phyloP scores from a whole-genome alignment of 2,329 filamentous ascomycete genomes.

The Aspergillus oerlinghausenensis region DNA sequence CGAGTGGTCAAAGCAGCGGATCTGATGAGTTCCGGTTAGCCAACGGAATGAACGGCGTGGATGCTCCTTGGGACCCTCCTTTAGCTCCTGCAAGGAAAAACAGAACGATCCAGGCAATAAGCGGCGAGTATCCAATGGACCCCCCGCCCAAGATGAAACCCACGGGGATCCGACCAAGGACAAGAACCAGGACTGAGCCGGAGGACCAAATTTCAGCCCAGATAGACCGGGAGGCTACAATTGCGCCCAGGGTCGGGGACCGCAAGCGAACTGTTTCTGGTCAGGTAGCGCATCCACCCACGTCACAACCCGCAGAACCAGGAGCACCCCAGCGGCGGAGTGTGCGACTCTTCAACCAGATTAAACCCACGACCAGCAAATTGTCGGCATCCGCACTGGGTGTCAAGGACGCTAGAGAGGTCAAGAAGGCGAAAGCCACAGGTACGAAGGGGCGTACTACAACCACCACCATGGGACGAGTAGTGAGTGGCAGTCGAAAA shows the following conservation, averaged over 20 bases:
- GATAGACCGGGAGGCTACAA: constrained; percentile 27
- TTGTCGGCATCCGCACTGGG: constrained; percentile 58
- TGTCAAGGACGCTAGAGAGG: constrained; percentile 61
- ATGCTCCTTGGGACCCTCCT: constrained; percentile 39
- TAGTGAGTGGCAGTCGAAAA: constrained; percentile 87
- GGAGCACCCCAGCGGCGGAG: constrained; percentile 64
- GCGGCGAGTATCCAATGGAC: constrained; percentile 49
- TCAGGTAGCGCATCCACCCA: constrained; percentile 54
- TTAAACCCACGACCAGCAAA: constrained; percentile 61
- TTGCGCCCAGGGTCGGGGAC: constrained; percentile 47
- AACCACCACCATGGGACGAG: constrained; percentile 69
- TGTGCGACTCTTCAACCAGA: constrained; percentile 66
- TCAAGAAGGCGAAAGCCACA: constrained; percentile 79
- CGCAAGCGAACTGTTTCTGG: constrained; percentile 92
- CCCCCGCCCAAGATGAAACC: constrained; percentile 63
- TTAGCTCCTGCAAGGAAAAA: constrained; percentile 46
- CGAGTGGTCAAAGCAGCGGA: constrained; percentile 47
- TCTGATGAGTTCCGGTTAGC: constrained; percentile 37
- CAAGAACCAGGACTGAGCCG: constrained; percentile 35
- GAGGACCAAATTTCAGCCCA: constrained; percentile 37
- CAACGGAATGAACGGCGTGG: constrained; percentile 25
- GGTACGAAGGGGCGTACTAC: constrained; percentile 63
- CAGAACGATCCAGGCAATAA: constrained; percentile 51
- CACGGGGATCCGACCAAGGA: constrained; percentile 38
- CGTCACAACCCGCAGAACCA: constrained; percentile 58